Base-by-base conservation (phyloP, 1,139 yeast species). In the Candida tropicalis region DNA sequence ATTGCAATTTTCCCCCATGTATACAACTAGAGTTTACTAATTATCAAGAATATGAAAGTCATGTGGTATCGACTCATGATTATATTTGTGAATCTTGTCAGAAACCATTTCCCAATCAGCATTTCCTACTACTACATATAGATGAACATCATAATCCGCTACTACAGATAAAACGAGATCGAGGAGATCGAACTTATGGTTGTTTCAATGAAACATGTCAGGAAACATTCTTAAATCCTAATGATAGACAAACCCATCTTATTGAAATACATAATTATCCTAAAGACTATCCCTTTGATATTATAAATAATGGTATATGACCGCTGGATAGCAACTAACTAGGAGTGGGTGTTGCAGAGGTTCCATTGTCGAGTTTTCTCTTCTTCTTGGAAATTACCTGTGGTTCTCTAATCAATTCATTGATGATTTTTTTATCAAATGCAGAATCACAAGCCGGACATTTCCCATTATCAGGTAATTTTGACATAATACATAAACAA, bases 401-500 rank as follows among this genome's bases (percentile, higher is more conserved):
- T 0, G 90, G 90, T 46, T 73, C 79, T 49, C 77, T 69, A 55
- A 69, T 75, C 41, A 73, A 57, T 48, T 60, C 66, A 2, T 57
- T 56, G 18, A 73, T 47, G 63, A 78, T 43, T 63, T 68, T 40
- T 80, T 87, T 46, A 74, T 79, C 66, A 73, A 70, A 61, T 74
- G 73, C 52, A 62, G 75, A 59, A 67, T 49, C 76, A 70, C 64
- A 89, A 57, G 58, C 85, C 66, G 67, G 81, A 70, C 65, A 80
- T 66, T 51, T 80, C 78, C 64, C 82, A 74, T 50, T 44, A 1
- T 62, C 76, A 58, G 59, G 96, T 66, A 62, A 81, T 76, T 65
- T 85, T 81, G 63, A 90, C 75, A 73, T 66, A 29, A 73, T 87
- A 60, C 98, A 91, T 20, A 95, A 70, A 61, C 99, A 95, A 22